Percentiles rank a stretch among this genome's conserved stretches.
These are phyloP conservation scores for Macrophomina phaseolina DNA, from an alignment of 2,329 filamentous ascomycete species.

Conservation along the genomic window DNA sequence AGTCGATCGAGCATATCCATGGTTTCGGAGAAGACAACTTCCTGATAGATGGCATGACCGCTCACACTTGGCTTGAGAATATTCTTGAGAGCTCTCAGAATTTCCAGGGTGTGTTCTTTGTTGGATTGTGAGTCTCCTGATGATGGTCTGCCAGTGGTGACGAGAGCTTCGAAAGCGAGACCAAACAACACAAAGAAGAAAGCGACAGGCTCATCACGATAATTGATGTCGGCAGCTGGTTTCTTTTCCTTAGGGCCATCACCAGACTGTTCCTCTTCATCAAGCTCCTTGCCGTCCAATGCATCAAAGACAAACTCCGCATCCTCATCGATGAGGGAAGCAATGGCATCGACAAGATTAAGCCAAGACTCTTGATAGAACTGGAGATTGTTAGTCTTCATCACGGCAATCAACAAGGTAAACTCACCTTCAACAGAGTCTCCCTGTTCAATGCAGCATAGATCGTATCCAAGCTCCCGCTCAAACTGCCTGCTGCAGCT, in stretches of 20 bases:
- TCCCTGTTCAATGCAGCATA: constrained; percentile 95
- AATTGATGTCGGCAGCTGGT: constrained; percentile 77
- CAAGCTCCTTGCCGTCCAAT: constrained; percentile 75
- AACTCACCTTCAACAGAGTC: constrained; percentile 73
- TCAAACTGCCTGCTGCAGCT: constrained; percentile 78
- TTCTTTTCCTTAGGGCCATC: constrained; percentile 31
- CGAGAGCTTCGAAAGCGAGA: constrained; percentile 92
- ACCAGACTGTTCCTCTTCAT: constrained; percentile 32
- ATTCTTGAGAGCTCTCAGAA: constrained; percentile 89
- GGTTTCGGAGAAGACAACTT: constrained; percentile 94
- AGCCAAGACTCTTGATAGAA: constrained; percentile 99
- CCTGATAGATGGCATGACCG: constrained; percentile 94
- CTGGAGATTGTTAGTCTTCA: constrained; percentile 38
- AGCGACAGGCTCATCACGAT: constrained; percentile 94
- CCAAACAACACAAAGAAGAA: constrained; percentile 99
- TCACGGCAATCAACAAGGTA: neutral
- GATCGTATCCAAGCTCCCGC: constrained; percentile 87
- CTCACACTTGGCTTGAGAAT: constrained; percentile 94
- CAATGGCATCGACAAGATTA: constrained; percentile 95
- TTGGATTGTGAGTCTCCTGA: constrained; percentile 42
- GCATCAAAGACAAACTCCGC: constrained; percentile 98
- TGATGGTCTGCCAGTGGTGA: constrained; percentile 72
- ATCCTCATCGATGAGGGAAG: constrained; percentile 95
- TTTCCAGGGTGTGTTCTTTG: constrained; percentile 82
- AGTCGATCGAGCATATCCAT: constrained; percentile 95